Base-by-base conservation (phyloP, 495 filamentous ascomycete species). In the Penicillium subrubescens region DNA sequence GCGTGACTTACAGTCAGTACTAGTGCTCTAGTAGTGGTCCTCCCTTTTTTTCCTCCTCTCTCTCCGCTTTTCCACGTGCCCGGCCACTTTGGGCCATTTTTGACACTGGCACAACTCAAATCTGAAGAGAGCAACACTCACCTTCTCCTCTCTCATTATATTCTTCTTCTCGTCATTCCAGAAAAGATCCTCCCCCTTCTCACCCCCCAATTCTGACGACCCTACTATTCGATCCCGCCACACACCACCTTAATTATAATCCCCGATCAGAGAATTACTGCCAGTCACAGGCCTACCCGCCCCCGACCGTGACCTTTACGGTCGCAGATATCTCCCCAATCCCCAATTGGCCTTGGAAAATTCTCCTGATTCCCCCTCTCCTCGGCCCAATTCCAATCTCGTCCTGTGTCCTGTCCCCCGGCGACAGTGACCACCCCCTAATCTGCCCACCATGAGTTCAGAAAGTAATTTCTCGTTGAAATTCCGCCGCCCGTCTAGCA, bases 401-500 rank as follows among this genome's bases (percentile, higher is more conserved):
- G 15, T 15, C 15, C 29, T 33, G 31, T 29, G 27, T 54, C 27
- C 51, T 54, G 51, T 54, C 71, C 37, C 69, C 69, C 63, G 69
- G 64, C 67, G 64, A 65, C 64, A 73, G 63, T 31, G 33, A 25
- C 41, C 6, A 23, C 31, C 31, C 27, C n/a, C 15, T 27, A 51
- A 50, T 51, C 56, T 67, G 66, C 69, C 69, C 77, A 67, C 62
- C 78, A 82, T 82, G 80, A 81, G 77, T 71, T 69, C 75, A 64
- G 79, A 81, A 56, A 56, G 53, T 62, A 71, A 66, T 69, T 80
- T 80, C 63, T 77, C 77, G 59, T 73, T 81, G 63, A 81, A 81
- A 76, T 80, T 80, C 69, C 80, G 80, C 43, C 80, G 81, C 19
- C 68, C 75, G 52, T 82, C 78, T 54, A 80, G 74, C 76, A 83